phyloP scores from a whole-genome alignment of 768 basidiomycete species.

The Leccinellum luteum region DNA sequence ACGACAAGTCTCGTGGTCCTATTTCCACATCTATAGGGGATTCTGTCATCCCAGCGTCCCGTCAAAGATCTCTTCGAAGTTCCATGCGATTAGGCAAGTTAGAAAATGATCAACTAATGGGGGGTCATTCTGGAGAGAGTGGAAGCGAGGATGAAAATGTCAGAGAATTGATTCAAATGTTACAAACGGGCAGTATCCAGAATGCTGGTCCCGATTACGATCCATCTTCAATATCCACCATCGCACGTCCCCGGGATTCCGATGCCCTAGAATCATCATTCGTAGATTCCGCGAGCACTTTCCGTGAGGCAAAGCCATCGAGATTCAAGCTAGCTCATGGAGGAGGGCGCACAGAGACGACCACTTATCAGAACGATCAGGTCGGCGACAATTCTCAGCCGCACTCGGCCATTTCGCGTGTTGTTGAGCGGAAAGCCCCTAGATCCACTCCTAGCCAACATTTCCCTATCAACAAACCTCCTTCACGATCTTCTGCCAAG shows the following conservation, averaged over 20 bases:
- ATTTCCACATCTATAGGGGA: conserved; percentile 41
- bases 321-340: conserved; percentile 42
- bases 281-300: neutral
- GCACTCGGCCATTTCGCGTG: conserved; percentile 29
- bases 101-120: conserved; percentile 49
- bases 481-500: neutral
- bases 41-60: conserved; percentile 42
- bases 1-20: conserved; percentile 38
- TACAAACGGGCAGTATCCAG: conserved; percentile 49
- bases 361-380: conserved; percentile 26
- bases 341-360: neutral
- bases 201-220: conserved; percentile 50
- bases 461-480: conserved; percentile 19
- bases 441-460: conserved; percentile 4
- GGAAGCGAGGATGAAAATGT: conserved; percentile 50
- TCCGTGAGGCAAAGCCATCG: conserved; percentile 38
- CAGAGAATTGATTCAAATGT: conserved; percentile 50
- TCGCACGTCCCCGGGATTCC: neutral
- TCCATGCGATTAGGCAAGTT: conserved; percentile 58
- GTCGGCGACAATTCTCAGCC: conserved; percentile 31
- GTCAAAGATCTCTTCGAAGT: conserved; percentile 46
- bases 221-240: conserved; percentile 2
- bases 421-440: conserved; percentile 26
- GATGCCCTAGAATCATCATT: neutral
- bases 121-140: conserved; percentile 49